A percentile compares a stretch with the other conserved stretches of the same genome.
Evolutionary conservation across 2,329 filamentous ascomycete species (phyloP).

Genomic region (Fusarium xylarioides): DNA sequence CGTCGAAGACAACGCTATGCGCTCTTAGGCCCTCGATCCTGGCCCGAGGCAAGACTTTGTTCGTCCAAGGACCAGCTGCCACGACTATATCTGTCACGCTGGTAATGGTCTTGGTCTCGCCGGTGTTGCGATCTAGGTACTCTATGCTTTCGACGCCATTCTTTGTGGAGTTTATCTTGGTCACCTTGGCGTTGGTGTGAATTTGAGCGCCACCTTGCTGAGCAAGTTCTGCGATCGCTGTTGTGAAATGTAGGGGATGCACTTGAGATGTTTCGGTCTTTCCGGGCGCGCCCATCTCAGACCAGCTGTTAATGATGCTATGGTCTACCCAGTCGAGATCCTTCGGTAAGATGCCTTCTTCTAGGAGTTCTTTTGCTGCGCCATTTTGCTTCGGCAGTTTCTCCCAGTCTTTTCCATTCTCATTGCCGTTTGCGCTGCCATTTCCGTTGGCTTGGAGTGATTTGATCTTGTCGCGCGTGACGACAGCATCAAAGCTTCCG

Average conservation of each 20-base stretch:
- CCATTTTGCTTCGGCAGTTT: slow-evolving; percentile 69
- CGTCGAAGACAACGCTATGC: slow-evolving; percentile 72
- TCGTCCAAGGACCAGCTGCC: slow-evolving; percentile 71
- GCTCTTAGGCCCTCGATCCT: slow-evolving; percentile 68
- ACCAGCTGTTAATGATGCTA: slow-evolving; percentile 73
- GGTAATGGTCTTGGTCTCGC: slow-evolving; percentile 48
- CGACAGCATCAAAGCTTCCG: slow-evolving; percentile 63
- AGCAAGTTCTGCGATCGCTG: slow-evolving; percentile 80
- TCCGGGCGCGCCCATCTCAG: slow-evolving; percentile 78
- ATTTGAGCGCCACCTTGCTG: slow-evolving; percentile 74
- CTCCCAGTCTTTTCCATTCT: slow-evolving; percentile 61
- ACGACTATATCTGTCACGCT: slow-evolving; percentile 64
- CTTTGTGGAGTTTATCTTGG: slow-evolving; percentile 66
- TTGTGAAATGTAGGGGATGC: slow-evolving; percentile 92
- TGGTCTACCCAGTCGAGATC: slow-evolving; percentile 87
- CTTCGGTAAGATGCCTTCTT: slow-evolving; percentile 71
- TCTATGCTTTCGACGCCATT: slow-evolving; percentile 69
- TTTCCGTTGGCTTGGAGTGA: slow-evolving; percentile 40
- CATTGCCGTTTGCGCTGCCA: background rate
- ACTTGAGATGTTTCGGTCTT: slow-evolving; percentile 88
- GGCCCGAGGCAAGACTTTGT: slow-evolving; percentile 63
- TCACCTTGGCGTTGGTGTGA: slow-evolving; percentile 72
- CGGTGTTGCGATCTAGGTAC: slow-evolving; percentile 61
- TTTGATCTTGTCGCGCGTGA: slow-evolving; percentile 49
- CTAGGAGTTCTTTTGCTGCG: slow-evolving; percentile 57